Conservation (phyloP, 768 basidiomycete genomes). For the Solioccasus polychromus region DNA sequence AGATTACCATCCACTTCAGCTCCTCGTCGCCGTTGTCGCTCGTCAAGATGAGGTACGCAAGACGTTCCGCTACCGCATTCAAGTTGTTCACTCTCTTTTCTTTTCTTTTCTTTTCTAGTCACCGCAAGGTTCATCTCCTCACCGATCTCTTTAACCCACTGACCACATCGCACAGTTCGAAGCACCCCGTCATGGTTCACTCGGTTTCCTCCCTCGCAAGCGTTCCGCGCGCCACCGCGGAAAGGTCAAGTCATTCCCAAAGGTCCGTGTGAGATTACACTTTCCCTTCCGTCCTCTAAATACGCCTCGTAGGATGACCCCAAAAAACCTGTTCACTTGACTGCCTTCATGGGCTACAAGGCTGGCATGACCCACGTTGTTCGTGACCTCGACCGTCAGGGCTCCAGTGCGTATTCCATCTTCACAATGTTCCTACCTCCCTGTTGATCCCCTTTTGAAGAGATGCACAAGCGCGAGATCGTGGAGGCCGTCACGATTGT, state of each 20-base stretch:
- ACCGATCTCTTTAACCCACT: slow-evolving; percentile 17
- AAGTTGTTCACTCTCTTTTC: neutral
- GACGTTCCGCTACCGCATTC: slow-evolving; percentile 4
- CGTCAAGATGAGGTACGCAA: slow-evolving; percentile 63
- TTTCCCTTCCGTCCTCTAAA: slow-evolving; percentile 7
- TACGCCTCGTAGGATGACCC: slow-evolving; percentile 79
- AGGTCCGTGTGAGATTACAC: slow-evolving; percentile 49
- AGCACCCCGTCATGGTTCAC: slow-evolving; percentile 97
- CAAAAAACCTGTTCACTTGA: slow-evolving; percentile 98
- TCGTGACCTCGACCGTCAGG: slow-evolving; percentile 98
- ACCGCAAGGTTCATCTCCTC: slow-evolving; percentile 70
- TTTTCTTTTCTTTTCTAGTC: slow-evolving; percentile 43
- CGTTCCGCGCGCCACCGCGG: slow-evolving; percentile 96
- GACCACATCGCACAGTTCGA: slow-evolving; percentile 66
- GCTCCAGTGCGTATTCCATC: slow-evolving; percentile 76
- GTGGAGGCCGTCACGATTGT: slow-evolving; percentile 96
- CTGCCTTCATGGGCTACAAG: slow-evolving; percentile 99
- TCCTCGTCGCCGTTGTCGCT: slow-evolving; percentile 17
- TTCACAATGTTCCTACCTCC: neutral
- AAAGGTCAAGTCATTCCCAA: slow-evolving; percentile 99
- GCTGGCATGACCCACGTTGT: slow-evolving; percentile 99
- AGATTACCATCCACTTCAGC: slow-evolving; percentile 1
- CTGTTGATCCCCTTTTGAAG: slow-evolving; percentile 39
- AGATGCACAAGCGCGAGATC: slow-evolving; percentile 99
- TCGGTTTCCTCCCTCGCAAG: slow-evolving; percentile 97